Evolutionary conservation across 2,329 filamentous ascomycete species (phyloP), one percentile per base, ranked within the genome.

Genomic region (Fusarium scirpi): DNA sequence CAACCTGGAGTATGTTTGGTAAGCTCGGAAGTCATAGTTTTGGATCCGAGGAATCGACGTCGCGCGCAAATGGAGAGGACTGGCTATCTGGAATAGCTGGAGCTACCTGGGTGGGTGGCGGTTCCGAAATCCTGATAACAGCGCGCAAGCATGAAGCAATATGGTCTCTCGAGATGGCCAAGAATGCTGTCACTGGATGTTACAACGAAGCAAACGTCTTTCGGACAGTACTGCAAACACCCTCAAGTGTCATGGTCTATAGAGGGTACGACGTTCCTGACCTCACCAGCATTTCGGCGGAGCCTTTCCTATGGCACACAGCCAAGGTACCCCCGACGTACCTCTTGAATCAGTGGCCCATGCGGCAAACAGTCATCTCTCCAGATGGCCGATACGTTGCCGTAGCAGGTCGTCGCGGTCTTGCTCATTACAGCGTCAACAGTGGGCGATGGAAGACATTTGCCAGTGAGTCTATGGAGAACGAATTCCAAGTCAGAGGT

Each of bases 401-500:
- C 7, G 91, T 98, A n/a, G 94, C 96, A n/a, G 96, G 96, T 12
- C 90, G 92, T 67, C 89, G 94, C 73, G 96, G 96, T 1, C 85
- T 99, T 54, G 95, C 95, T 12, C 96, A 99, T 79, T 99, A 99
- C 80, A 98, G 96, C 76, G 89, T 98, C 66, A 92, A 92, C 72
- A 98, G 95, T 77, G 93, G 95, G 29, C 88, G 96, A 62, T 99
- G 96, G 96, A 98, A 97, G 78, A 97, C 92, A 0, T 99, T 99
- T 78, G 87, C 91, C 51, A 94, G 94, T 74, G 87, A 90, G 27
- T 89, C 87, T 30, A 87, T 91, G 76, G 96, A 98, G 80, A 94
- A 94, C 74, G 93, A 94, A 68, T 99, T 99, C 77, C 90, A 94
- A 25, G 93, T 99, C 16, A 87, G 94, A 68, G 96, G 96, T 51